Base-by-base conservation (phyloP, 2,329 filamentous ascomycete species). In the Lachnellula arida region DNA sequence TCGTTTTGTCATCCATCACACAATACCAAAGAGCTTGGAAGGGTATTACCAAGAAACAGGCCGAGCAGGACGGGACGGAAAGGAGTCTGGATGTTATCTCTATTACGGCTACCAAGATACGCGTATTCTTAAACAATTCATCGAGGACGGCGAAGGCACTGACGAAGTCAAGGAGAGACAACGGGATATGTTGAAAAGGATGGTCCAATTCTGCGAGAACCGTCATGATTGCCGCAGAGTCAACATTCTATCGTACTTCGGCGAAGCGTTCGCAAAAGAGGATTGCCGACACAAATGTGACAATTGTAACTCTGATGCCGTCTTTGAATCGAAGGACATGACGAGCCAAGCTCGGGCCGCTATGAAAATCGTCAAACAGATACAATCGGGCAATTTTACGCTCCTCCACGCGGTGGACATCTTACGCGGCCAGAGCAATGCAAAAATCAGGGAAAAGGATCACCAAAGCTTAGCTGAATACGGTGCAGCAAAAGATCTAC, bases 21-120 rank as follows among this genome's bases (percentile, higher is more conserved):
- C 86, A 44, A 79, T 99, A 5, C 94, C 94, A 1, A 97, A 99
- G 73, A 97, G 91, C 65, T 76, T 99, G 53, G 94, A 99, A 73
- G 94, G 94, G 0, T 99, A 99, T 71, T 99, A 99, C 68, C 94
- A 99, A 70, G 94, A 99, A 72, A 99, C 94, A 46, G 94, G 94
- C 1, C 88, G 94, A 65, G 94, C 95, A 56, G 94, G 94, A 6
- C 84, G 94, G 70, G 94, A 99, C 70, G 93, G 93, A 8, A 85
- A 90, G 63, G 81, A 80, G 19, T 97, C 94, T 6, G 86, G 88
- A 56, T 99, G 94, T 74, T 94, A 92, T 70, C 80, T 99, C 14
- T 97, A 87, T 72, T 99, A 94, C 67, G 84, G 84, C 46, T 96
- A 90, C 67, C 80, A 76, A 57, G 94, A 99, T 70, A 85, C 88